These are phyloP conservation scores for Rhizopogon roseolus DNA, from an alignment of 768 basidiomycete species.

Conservation along the genomic window DNA sequence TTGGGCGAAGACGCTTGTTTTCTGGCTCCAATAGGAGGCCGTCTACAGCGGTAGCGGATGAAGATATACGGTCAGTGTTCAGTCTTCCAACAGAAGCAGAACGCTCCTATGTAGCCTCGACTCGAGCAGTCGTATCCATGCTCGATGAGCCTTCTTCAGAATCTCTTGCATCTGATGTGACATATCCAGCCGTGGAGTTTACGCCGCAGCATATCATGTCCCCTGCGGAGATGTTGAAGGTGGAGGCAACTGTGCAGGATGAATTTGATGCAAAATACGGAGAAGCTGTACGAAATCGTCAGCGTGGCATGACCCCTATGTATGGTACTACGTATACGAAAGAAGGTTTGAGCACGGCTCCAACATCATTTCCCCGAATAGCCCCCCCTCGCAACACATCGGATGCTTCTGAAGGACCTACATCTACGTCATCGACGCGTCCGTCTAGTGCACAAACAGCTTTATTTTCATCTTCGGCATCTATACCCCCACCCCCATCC, in stretches of 20 bases:
- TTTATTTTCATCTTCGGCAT: conserved; percentile 4
- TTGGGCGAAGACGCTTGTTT: conserved; percentile 50
- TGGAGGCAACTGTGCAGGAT: conserved; percentile 46
- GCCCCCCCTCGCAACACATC: conserved; percentile 16
- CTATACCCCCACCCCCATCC: conserved; percentile 17
- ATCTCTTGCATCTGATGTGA: conserved; percentile 31
- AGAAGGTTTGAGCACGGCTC: conserved; percentile 21
- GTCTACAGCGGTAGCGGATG: conserved; percentile 46
- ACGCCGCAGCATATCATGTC: conserved; percentile 64
- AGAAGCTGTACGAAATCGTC: conserved; percentile 18
- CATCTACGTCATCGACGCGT: conserved; percentile 18
- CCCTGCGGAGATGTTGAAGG: conserved; percentile 55
- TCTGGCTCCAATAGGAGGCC: conserved; percentile 55
- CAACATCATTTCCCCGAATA: conserved; percentile 19
- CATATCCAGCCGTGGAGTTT: conserved; percentile 36
- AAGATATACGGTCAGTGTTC: conserved; percentile 52
- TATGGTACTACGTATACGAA: conserved; percentile 28
- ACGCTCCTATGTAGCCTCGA: conserved; percentile 15
- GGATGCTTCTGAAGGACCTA: conserved; percentile 10
- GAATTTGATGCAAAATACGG: conserved; percentile 21
- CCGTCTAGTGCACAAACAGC: conserved; percentile 33
- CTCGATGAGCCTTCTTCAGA: conserved; percentile 45
- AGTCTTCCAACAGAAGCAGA: conserved; percentile 46
- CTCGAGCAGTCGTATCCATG: conserved; percentile 29
- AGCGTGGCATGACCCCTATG: conserved; percentile 31